Conservation (phyloP, 2,329 filamentous ascomycete genomes). For the Calonectria naviculata region DNA sequence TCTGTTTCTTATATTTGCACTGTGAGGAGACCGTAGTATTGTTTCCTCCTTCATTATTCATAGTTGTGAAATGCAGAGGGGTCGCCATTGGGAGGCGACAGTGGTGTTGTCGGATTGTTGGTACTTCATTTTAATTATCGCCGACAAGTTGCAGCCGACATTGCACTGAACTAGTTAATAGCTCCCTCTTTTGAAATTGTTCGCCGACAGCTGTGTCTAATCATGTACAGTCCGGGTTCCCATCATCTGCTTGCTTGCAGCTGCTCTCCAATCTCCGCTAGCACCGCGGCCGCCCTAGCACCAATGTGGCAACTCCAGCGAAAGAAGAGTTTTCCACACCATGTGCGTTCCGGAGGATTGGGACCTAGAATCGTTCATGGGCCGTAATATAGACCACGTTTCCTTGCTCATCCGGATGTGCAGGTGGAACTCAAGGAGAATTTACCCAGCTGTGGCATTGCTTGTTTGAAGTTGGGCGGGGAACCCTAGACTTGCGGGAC, state of each 20-base stretch:
- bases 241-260: not conserved
- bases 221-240: not conserved
- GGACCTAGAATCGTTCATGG: not conserved
- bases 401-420: not conserved
- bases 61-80: too few species aligned
- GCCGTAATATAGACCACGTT: not conserved
- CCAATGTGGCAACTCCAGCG: not conserved
- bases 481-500: not conserved
- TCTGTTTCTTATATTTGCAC: too few species aligned
- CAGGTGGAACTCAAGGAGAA: not conserved
- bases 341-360: not conserved
- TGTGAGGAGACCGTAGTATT: too few species aligned
- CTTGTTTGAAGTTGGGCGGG: not conserved
- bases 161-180: not conserved
- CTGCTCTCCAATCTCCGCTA: not conserved
- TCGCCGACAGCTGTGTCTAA: not conserved
- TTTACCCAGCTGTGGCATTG: not conserved
- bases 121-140: not conserved
- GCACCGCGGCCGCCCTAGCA: not conserved
- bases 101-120: too few species aligned
- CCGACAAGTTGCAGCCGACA: not conserved
- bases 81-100: too few species aligned
- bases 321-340: not conserved
- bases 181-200: not conserved
- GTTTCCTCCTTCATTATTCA: too few species aligned